Conservation (phyloP, 768 basidiomycete species). For the Termitomyces sp. region DNA sequence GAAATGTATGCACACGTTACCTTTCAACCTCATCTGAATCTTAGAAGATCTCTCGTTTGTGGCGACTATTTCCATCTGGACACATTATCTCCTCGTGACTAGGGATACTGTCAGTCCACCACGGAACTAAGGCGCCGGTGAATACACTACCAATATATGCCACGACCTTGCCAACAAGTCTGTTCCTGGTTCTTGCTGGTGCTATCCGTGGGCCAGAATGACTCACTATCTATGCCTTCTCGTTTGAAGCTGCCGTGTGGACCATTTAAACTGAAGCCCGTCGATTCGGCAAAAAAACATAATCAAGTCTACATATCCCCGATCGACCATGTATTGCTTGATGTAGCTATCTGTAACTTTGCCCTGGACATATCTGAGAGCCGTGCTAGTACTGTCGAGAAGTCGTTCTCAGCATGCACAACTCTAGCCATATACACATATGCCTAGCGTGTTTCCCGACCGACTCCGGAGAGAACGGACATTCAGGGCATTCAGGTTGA, state of each 20-base stretch:
- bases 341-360: not conserved
- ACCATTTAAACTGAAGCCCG: not conserved
- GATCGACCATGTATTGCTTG: not conserved
- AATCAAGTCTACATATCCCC: not conserved
- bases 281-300: conserved; percentile 2
- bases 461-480: not conserved
- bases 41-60: not conserved
- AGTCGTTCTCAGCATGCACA: not conserved
- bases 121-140: not conserved
- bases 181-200: not conserved
- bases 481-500: not conserved
- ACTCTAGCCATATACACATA: no score
- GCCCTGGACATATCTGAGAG: not conserved
- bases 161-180: not conserved
- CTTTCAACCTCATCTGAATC: not conserved
- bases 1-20: not conserved
- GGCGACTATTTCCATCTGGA: not conserved
- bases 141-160: not conserved
- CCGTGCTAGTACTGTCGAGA: not conserved
- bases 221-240: not conserved
- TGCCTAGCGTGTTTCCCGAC: not conserved
- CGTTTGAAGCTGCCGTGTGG: not conserved
- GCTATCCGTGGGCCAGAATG: not conserved
- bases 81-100: not conserved
- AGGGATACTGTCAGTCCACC: not conserved